Evolutionary conservation across 2,329 filamentous ascomycete species (phyloP).

Genomic region (Venturia effusa): DNA sequence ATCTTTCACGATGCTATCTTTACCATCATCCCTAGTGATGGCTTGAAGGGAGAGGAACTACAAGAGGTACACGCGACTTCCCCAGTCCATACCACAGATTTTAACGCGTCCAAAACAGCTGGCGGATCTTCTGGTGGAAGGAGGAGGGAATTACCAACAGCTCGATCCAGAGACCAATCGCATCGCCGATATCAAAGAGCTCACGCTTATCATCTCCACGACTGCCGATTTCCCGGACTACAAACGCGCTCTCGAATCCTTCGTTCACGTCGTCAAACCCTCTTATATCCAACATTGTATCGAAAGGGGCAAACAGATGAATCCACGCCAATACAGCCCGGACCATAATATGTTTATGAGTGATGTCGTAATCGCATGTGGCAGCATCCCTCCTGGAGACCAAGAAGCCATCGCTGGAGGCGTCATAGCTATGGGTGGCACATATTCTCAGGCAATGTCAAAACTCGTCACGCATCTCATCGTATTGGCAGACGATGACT

Average conservation of each 20-base stretch:
- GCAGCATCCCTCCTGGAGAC: conserved; percentile 73
- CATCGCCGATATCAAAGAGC: conserved; percentile 19
- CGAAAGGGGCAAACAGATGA: conserved; percentile 55
- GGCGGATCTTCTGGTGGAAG: conserved; percentile 32
- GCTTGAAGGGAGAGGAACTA: conserved; percentile 21
- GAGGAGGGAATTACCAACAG: conserved; percentile 37
- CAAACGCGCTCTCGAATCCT: conserved; percentile 56
- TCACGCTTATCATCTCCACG: conserved; percentile 59
- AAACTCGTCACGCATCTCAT: conserved; percentile 81
- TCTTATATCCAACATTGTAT: conserved; percentile 69
- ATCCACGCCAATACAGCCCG: conserved; percentile 76
- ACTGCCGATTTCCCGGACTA: conserved; percentile 92
- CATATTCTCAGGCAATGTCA: conserved; percentile 61
- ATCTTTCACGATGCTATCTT: conserved; percentile 31
- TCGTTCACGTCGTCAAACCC: conserved; percentile 76
- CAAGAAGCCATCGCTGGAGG: conserved; percentile 88
- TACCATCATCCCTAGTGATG: conserved; percentile 31
- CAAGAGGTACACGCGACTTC: conserved; percentile 13
- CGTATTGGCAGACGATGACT: conserved; percentile 63
- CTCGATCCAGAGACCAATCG: conserved; percentile 28
- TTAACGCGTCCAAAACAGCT: conserved; percentile 26
- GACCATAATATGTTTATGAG: conserved; percentile 87
- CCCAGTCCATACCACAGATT: conserved; percentile 12
- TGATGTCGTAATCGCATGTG: conserved; percentile 71
- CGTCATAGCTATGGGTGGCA: conserved; percentile 78